Evolutionary conservation across 805 yeast species (phyloP).

Genomic region (Zygosaccharomyces bisporus): DNA sequence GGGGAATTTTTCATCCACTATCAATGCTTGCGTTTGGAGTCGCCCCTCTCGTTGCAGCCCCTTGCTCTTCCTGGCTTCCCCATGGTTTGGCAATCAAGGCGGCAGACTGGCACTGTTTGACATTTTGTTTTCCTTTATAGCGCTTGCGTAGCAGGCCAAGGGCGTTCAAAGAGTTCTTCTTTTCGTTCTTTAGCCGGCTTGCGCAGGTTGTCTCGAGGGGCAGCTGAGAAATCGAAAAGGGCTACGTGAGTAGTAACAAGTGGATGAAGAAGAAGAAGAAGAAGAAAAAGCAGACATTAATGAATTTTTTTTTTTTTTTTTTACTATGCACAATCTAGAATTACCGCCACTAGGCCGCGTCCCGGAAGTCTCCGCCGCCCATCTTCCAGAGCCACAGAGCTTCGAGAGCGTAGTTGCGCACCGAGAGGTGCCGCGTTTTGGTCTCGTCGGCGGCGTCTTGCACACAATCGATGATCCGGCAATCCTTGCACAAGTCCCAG

Average conservation of each 20-base stretch:
- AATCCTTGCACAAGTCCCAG: constrained; percentile 67
- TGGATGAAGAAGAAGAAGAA: not conserved
- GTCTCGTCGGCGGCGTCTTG: constrained; percentile 65
- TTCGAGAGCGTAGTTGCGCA: constrained; percentile 78
- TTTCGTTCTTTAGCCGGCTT: not conserved
- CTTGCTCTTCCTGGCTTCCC: not conserved
- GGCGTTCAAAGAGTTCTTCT: not conserved
- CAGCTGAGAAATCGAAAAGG: not conserved
- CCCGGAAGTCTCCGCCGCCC: constrained; percentile 41
- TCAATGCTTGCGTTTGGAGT: not conserved
- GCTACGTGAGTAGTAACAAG: not conserved
- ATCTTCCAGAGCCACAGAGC: constrained; percentile 86
- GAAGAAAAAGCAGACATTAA: constrained; percentile 13
- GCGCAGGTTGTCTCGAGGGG: not conserved
- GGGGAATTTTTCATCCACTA: not conserved
- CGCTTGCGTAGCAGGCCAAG: not conserved
- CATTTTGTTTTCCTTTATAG: not conserved
- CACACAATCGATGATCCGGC: constrained; percentile 61
- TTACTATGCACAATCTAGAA: not conserved
- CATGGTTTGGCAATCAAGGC: not conserved
- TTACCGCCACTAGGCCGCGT: not conserved
- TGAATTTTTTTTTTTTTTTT: too few species aligned
- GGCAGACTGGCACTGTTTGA: not conserved
- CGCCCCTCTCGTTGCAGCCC: not conserved
- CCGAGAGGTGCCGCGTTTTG: constrained; percentile 62